These are phyloP conservation scores for Arthrobotrys conoides DNA, from an alignment of 2,329 filamentous ascomycete species.

Conservation along the genomic window DNA sequence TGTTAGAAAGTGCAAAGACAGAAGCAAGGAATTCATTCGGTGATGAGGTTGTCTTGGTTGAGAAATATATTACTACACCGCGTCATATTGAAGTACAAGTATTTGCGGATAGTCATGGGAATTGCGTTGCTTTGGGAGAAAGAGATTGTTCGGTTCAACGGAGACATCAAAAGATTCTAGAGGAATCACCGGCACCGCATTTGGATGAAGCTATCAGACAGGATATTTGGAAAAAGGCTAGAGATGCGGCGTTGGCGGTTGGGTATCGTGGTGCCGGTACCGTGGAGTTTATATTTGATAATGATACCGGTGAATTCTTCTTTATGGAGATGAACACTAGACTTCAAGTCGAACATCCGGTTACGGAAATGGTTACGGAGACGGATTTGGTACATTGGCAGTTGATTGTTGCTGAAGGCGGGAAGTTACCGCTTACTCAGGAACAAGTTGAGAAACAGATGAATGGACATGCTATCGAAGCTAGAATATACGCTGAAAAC, in stretches of 20 bases:
- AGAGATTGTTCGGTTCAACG: constrained; percentile 89
- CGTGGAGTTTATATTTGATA: constrained; percentile 91
- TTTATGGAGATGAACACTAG: constrained; percentile 86
- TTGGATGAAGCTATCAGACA: constrained; percentile 73
- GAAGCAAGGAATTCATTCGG: constrained; percentile 85
- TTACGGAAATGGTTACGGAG: constrained; percentile 84
- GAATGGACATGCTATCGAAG: constrained; percentile 90
- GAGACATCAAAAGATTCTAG: constrained; percentile 89
- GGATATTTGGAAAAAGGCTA: constrained; percentile 77
- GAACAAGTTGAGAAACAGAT: constrained; percentile 79
- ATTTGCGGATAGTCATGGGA: constrained; percentile 84
- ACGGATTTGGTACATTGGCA: constrained; percentile 95
- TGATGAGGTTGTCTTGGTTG: constrained; percentile 85
- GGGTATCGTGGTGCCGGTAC: constrained; percentile 92
- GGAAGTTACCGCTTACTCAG: constrained; percentile 77
- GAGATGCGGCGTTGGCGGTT: constrained; percentile 79
- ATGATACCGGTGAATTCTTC: constrained; percentile 83
- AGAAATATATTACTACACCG: constrained; percentile 83
- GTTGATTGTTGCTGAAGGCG: constrained; percentile 83
- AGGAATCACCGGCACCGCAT: constrained; percentile 86
- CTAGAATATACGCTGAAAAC: constrained; percentile 95
- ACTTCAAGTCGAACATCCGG: constrained; percentile 95
- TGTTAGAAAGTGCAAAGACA: constrained; percentile 80
- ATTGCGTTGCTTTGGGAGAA: constrained; percentile 87
- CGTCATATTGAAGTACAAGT: constrained; percentile 92